A percentile compares a stretch with the other conserved stretches of the same genome.
Evolutionary conservation across 164 flowering plant genomes (phyloP).

Genomic region (Liquidambar formosana): DNA sequence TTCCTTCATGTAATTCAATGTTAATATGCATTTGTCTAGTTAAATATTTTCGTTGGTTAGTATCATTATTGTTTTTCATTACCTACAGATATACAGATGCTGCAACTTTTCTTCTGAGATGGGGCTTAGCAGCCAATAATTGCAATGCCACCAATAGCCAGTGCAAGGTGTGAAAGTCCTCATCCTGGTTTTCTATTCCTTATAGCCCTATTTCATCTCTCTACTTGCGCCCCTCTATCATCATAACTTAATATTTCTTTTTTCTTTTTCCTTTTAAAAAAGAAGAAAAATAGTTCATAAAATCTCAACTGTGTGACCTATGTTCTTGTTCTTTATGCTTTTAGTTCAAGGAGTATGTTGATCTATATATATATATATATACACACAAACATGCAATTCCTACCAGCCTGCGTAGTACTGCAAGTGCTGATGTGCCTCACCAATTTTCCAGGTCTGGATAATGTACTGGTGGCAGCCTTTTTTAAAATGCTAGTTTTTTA

Average conservation of each 20-base stretch:
- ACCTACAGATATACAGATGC: conserved; percentile 78
- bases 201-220: neutral
- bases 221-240: neutral
- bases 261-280: neutral
- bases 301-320: neutral
- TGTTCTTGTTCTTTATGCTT: neutral
- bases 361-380: no score
- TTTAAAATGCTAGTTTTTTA: no score
- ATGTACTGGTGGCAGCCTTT: no score
- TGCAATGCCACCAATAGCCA: conserved; percentile 89
- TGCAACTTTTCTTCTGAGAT: conserved; percentile 70
- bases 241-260: neutral
- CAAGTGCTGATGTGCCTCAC: no score
- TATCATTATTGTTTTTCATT: neutral
- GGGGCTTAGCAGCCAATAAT: conserved; percentile 85
- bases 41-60: neutral
- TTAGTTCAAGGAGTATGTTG: no score
- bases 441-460: no score
- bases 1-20: neutral
- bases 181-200: neutral
- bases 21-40: conserved; percentile 1
- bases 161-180: conserved; percentile 61
- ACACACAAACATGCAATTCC: no score
- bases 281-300: neutral
- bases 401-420: no score